Evolutionary conservation across 1,284 basidiomycete genomes (phyloP).

Genomic region (Afroboletus lepidellus): DNA sequence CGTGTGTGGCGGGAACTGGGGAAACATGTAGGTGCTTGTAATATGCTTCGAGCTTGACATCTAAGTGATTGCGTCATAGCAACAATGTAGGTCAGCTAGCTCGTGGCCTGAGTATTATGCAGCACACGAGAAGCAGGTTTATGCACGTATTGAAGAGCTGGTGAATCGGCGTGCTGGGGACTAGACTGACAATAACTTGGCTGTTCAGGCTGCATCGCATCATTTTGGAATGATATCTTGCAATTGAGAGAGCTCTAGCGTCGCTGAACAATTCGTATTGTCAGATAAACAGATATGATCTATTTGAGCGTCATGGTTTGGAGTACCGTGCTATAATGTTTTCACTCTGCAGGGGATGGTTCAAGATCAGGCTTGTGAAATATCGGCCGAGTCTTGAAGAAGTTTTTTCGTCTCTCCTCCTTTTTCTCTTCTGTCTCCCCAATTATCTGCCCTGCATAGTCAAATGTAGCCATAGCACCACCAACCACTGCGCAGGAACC

Average conservation of each 20-base stretch:
- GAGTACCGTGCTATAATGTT: slow-evolving; percentile 7
- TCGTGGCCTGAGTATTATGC: slow-evolving; percentile 61
- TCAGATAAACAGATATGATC: slow-evolving; percentile 7
- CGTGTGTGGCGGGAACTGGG: slow-evolving; percentile 46
- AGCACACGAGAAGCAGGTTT: slow-evolving; percentile 42
- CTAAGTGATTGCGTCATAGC: slow-evolving; percentile 35
- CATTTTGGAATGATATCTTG: neutral
- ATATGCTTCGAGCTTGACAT: neutral
- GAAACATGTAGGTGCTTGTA: slow-evolving; percentile 35
- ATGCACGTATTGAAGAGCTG: slow-evolving; percentile 35
- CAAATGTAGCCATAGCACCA: slow-evolving; percentile 79
- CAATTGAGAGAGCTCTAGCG: neutral
- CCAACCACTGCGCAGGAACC: slow-evolving; percentile 82
- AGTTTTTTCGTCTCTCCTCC: slow-evolving; percentile 65
- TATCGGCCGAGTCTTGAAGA: slow-evolving; percentile 60
- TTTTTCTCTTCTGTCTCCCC: slow-evolving; percentile 42
- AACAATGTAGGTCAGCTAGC: slow-evolving; percentile 42
- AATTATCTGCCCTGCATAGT: slow-evolving; percentile 72
- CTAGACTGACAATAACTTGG: neutral
- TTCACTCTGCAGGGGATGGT: slow-evolving; percentile 23
- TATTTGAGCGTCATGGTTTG: slow-evolving; percentile 16
- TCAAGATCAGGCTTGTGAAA: slow-evolving; percentile 37
- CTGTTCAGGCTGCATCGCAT: neutral
- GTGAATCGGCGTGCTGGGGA: slow-evolving; percentile 16
- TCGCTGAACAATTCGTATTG: neutral